phyloP scores from a whole-genome alignment of 1,284 basidiomycete genomes.

The Ustanciosporium gigantosporum region DNA sequence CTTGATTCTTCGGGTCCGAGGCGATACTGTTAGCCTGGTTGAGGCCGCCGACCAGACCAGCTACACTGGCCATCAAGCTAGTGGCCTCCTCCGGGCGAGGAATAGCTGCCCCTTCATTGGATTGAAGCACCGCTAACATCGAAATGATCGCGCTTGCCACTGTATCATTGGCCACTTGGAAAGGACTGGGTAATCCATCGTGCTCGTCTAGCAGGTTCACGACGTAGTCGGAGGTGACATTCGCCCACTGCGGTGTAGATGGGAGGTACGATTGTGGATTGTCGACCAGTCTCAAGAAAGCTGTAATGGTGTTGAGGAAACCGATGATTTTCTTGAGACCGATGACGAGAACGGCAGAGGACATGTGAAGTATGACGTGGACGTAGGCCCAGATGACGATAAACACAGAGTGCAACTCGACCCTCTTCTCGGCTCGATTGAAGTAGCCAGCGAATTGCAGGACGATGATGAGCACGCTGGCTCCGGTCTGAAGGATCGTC shows the following conservation, averaged over 20 bases:
- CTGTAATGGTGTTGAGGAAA: constrained; percentile 33
- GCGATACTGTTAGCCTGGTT: constrained; percentile 1
- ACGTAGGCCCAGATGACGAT: constrained; percentile 32
- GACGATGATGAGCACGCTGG: constrained; percentile 27
- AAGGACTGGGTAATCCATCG: constrained; percentile 2
- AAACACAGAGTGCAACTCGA: constrained; percentile 11
- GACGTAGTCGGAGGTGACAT: constrained; percentile 5
- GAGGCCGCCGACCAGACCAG: constrained; percentile 10
- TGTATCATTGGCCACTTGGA: constrained; percentile 9
- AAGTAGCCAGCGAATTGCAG: constrained; percentile 35
- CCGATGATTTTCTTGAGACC: constrained; percentile 30
- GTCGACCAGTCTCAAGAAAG: constrained; percentile 6
- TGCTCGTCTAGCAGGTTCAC: neutral
- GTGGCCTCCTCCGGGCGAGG: constrained; percentile 12
- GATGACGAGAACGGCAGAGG: constrained; percentile 28
- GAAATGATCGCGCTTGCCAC: constrained; percentile 8
- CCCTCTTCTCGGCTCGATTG: constrained; percentile 14
- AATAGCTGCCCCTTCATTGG: constrained; percentile 24
- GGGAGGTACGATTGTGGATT: constrained; percentile 13
- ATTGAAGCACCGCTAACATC: constrained; percentile 25
- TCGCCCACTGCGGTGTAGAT: constrained; percentile 1
- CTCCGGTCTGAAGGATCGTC: constrained; percentile 22
- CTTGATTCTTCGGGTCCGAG: constrained; percentile 2
- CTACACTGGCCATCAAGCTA: constrained; percentile 11
- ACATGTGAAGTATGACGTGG: constrained; percentile 33